These are phyloP conservation scores for Stylonectria norvegica DNA, from an alignment of 2,329 filamentous ascomycete genomes.

Conservation along the genomic window DNA sequence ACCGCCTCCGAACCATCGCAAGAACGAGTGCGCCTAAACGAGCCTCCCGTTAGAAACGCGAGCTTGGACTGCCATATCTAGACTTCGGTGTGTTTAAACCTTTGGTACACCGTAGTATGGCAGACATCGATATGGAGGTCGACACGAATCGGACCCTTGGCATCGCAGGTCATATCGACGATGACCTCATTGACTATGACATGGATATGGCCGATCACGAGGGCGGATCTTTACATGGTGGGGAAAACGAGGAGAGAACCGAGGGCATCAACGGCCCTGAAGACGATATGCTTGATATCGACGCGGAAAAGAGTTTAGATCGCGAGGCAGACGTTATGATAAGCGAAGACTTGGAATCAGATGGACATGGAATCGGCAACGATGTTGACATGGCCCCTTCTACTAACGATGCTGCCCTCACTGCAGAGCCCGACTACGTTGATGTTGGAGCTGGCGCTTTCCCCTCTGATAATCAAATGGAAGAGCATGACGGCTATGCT, in stretches of 20 bases:
- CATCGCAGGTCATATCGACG: conserved; percentile 24
- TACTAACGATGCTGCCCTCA: conserved; percentile 8
- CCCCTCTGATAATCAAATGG: conserved; percentile 2
- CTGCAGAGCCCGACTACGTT: conserved; percentile 7
- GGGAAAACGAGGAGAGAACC: conserved; percentile 4
- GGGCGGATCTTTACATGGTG: conserved; percentile 6
- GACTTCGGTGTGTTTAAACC: too few relatives aligned
- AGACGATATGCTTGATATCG: conserved; percentile 17
- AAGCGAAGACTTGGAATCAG: conserved; percentile 21
- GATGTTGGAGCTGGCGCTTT: conserved; percentile 10
- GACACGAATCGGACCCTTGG: conserved; percentile 26
- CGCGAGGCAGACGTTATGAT: conserved; percentile 19
- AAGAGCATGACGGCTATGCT: conserved; percentile 4
- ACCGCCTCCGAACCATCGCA: too few relatives aligned
- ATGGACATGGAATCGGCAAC: conserved; percentile 7
- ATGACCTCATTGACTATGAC: conserved; percentile 39
- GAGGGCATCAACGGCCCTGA: conserved; percentile 9
- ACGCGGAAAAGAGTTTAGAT: conserved; percentile 11
- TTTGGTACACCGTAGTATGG: conserved; percentile 21
- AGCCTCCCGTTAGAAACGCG: too few relatives aligned
- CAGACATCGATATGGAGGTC: conserved; percentile 33
- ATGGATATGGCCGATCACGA: conserved; percentile 30
- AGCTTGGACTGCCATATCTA: too few relatives aligned
- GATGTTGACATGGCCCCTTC: conserved; percentile 6
- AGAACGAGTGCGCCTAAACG: too few relatives aligned